These are phyloP conservation scores for Aspergillus oerlinghausenensis DNA, from an alignment of 2,329 filamentous ascomycete genomes.

Conservation along the genomic window DNA sequence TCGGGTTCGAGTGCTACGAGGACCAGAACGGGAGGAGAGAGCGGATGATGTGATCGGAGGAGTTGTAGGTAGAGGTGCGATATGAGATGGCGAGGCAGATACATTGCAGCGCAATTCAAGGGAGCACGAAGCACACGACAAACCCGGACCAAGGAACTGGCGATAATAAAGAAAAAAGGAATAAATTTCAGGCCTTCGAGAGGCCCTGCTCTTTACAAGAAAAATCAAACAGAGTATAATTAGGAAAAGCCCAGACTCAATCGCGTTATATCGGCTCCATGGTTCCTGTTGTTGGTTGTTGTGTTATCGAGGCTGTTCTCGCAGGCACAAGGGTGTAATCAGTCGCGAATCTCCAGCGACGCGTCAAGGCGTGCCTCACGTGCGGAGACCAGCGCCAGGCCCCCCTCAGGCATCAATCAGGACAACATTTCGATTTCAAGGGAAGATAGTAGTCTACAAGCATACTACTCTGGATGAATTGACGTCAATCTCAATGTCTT, in stretches of 20 bases:
- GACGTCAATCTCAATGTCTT: background rate
- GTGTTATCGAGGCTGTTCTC: background rate
- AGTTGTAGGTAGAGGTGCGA: slow-evolving; percentile 90
- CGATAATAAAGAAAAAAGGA: background rate
- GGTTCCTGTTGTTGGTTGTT: background rate
- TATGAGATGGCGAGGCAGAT: slow-evolving; percentile 85
- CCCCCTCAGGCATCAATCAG: background rate
- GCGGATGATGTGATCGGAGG: slow-evolving; percentile 77
- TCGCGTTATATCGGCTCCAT: background rate
- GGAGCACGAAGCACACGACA: slow-evolving; percentile 17
- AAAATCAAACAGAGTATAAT: slow-evolving; percentile 6
- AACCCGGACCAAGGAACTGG: slow-evolving; percentile 6
- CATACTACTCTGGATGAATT: background rate
- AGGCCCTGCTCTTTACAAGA: slow-evolving; percentile 14
- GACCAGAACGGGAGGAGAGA: slow-evolving; percentile 84
- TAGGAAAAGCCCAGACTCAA: background rate
- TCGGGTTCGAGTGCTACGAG: slow-evolving; percentile 93
- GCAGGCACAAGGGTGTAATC: slow-evolving; percentile 2
- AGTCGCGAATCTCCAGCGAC: slow-evolving; percentile 16
- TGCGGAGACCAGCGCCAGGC: slow-evolving; percentile 15
- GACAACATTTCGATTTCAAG: background rate
- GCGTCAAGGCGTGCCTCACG: slow-evolving; percentile 16
- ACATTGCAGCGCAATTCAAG: slow-evolving; percentile 58
- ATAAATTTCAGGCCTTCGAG: slow-evolving; percentile 5
- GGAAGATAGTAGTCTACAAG: background rate